Conservation (phyloP, 805 yeast genomes). For the Jamesozyma jinghongensis region DNA sequence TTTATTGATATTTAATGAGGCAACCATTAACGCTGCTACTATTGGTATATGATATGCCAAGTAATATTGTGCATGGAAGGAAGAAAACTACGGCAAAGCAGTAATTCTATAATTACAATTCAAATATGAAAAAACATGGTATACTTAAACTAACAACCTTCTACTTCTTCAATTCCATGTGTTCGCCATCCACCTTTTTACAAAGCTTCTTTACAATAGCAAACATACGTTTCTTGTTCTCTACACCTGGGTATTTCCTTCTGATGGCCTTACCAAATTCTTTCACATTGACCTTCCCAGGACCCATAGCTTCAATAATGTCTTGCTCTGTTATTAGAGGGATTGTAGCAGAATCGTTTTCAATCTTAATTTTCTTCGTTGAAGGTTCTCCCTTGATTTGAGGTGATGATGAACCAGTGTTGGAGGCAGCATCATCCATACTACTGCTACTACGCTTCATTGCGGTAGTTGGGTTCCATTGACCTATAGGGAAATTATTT, state of each 20-base stretch:
- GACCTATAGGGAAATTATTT: slow-evolving; percentile 63
- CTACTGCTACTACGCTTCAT: slow-evolving; percentile 30
- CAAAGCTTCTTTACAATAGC: slow-evolving; percentile 26
- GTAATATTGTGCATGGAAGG: no score
- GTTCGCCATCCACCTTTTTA: slow-evolving; percentile 24
- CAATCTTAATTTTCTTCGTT: slow-evolving; percentile 35
- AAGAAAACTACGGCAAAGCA: no score
- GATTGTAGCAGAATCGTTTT: slow-evolving; percentile 12
- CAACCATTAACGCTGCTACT: no score
- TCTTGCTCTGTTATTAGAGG: slow-evolving; percentile 58
- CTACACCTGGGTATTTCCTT: slow-evolving; percentile 37
- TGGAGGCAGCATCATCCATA: slow-evolving; percentile 1
- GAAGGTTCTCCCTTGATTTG: slow-evolving; percentile 18
- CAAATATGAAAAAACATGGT: no score
- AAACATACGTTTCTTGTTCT: slow-evolving; percentile 25
- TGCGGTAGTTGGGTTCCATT: slow-evolving; percentile 62
- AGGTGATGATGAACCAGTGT: slow-evolving; percentile 1
- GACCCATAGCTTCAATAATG: slow-evolving; percentile 51
- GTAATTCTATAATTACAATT: no score
- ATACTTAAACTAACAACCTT: no score
- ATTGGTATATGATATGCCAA: no score
- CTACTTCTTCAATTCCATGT: slow-evolving; percentile 24
- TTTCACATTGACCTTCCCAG: slow-evolving; percentile 36
- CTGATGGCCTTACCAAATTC: slow-evolving; percentile 52
- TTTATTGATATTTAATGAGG: no score